Base-by-base conservation (phyloP, 1,284 basidiomycete species). In the Irpex lacteus region DNA sequence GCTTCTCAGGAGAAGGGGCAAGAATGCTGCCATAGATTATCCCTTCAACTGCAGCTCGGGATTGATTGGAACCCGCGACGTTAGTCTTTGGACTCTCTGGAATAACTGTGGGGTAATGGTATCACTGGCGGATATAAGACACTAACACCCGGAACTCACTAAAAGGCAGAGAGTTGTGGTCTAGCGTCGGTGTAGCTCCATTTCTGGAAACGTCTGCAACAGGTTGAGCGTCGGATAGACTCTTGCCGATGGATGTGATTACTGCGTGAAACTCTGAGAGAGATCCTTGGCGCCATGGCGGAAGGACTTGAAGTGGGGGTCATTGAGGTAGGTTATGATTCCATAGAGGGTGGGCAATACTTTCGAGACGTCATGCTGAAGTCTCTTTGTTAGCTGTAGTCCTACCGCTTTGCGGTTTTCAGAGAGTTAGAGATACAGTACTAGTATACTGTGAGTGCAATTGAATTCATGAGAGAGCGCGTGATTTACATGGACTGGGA, bases 1-100 rank as follows among this genome's bases (percentile, higher is more conserved):
- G 15, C 38, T 60, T 49, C 32, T 60, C 59, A 7, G 59, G 59
- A 9, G 59, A 60, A 8, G 59, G 38, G 26, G 40, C 18, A 21
- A 60, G 38, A 49, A 60, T 38, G 19, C 49, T n/a, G 9, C 21
- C 40, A 11, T 26, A 19, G 38, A 21, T 47, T 4, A 26, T 47
- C 7, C 47, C 47, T 60, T 11, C 18, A 19, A 8, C 8, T 47
- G 40, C 26, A 50, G 44, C 9, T 18, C n/a, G 9, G 11, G 40
- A 32, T 32, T 32, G 32, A 32, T 32, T 32, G 32, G 32, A 32
- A 32, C 32, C 32, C 32, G 32, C 32, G 32, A 32, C 32, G 21
- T 21, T 40, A 40, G 38, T 40, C 38, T 15, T 9, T 9, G 38
- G 38, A 26, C 8, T 53, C 8, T 11, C 15, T n/a, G 15, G 7